A percentile compares a stretch with the other conserved stretches of the same genome.
Evolutionary conservation across 1,284 basidiomycete genomes (phyloP).

Genomic region (Cerioporus squamosus): DNA sequence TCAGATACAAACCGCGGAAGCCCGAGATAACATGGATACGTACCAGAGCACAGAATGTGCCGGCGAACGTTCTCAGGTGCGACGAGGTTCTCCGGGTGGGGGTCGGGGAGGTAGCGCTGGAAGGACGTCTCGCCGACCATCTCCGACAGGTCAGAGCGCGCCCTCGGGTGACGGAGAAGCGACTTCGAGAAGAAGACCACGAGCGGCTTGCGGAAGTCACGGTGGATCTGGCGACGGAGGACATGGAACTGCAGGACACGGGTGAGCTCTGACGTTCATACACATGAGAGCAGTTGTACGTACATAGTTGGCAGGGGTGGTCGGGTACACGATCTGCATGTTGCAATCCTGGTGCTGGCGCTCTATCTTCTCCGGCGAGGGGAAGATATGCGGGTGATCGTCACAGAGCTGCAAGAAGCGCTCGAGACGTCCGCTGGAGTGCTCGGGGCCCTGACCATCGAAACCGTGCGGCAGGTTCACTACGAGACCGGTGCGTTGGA

Average conservation of each 20-base stretch:
- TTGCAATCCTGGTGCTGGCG: slow-evolving; percentile 99
- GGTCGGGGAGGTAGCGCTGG: slow-evolving; percentile 92
- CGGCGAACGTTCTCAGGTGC: slow-evolving; percentile 87
- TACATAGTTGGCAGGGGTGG: slow-evolving; percentile 92
- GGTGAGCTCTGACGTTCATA: slow-evolving; percentile 12
- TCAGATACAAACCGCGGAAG: background rate
- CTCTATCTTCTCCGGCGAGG: slow-evolving; percentile 86
- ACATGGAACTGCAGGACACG: slow-evolving; percentile 78
- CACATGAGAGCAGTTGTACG: slow-evolving; percentile 26
- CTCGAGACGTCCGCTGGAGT: slow-evolving; percentile 96
- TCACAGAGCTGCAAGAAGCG: slow-evolving; percentile 98
- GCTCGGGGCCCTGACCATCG: slow-evolving; percentile 99
- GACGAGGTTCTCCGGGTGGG: slow-evolving; percentile 73
- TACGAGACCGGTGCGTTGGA: slow-evolving; percentile 93
- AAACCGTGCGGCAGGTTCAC: slow-evolving; percentile 96
- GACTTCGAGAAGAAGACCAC: slow-evolving; percentile 97
- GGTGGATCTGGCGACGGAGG: slow-evolving; percentile 92
- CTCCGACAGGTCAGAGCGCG: slow-evolving; percentile 86
- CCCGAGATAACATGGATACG: background rate
- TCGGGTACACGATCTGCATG: slow-evolving; percentile 98
- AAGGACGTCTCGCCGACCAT: slow-evolving; percentile 91
- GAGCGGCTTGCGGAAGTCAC: slow-evolving; percentile 96
- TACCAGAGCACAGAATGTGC: slow-evolving; percentile 88
- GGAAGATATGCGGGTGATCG: slow-evolving; percentile 94
- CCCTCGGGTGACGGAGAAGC: slow-evolving; percentile 91